Evolutionary conservation across 352 stramenopile species (phyloP).

Genomic region (Pythium oligandrum): DNA sequence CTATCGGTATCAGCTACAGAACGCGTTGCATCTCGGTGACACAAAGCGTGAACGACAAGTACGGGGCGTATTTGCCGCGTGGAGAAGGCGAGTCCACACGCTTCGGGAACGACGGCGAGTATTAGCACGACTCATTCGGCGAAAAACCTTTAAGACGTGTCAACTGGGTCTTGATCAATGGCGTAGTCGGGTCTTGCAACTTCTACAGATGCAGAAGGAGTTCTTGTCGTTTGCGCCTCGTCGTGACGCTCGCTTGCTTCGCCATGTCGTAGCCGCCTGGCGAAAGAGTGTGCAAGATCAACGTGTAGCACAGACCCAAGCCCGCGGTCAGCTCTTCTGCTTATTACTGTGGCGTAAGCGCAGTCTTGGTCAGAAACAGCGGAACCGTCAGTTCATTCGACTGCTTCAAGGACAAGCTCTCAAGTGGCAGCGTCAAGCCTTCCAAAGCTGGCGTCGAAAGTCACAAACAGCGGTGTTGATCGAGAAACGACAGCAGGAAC

Average conservation of each 20-base stretch:
- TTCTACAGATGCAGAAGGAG: no score
- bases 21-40: conserved; percentile 24
- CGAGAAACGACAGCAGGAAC: conserved; percentile 1
- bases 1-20: conserved; percentile 33
- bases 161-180: no score
- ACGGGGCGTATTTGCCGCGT: conserved; percentile 15
- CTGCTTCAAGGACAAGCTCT: not conserved
- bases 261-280: conserved; percentile 1
- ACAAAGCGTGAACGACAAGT: conserved; percentile 10
- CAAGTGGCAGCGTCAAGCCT: conserved; percentile 7
- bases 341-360: conserved; percentile 5
- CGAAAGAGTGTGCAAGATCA: not conserved
- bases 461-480: not conserved
- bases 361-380: not conserved
- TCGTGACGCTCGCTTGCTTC: not conserved
- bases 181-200: no score
- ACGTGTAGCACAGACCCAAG: not conserved
- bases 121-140: conserved; percentile 12
- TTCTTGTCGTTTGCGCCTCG: no score
- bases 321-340: conserved; percentile 3
- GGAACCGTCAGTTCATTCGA: not conserved
- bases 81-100: conserved; percentile 4
- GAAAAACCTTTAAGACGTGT: not conserved
- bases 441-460: conserved; percentile 6
- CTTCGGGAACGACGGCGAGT: conserved; percentile 1